A percentile compares a stretch with the other conserved stretches of the same genome.
phyloP scores from a whole-genome alignment of 1,139 yeast species.

The Groenewaldozyma sp. region DNA sequence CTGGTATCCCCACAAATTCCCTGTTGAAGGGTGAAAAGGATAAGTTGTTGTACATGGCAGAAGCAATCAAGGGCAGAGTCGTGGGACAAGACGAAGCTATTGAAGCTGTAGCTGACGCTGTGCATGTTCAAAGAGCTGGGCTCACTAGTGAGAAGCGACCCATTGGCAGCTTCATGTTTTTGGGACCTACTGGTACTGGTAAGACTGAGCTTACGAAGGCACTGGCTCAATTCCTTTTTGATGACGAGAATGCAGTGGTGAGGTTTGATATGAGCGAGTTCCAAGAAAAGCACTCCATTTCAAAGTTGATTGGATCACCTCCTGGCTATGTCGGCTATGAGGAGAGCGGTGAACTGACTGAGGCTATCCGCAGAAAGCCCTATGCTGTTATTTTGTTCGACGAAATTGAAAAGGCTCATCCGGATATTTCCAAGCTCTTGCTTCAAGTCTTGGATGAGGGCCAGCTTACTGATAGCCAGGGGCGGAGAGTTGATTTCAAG shows the following conservation, averaged over 20 bases:
- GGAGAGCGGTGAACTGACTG: constrained; percentile 87
- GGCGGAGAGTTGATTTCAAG: constrained; percentile 85
- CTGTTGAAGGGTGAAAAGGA: constrained; percentile 93
- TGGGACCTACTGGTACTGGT: constrained; percentile 98
- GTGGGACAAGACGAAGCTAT: constrained; percentile 96
- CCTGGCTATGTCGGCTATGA: constrained; percentile 98
- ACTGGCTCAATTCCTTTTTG: constrained; percentile 82
- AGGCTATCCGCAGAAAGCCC: constrained; percentile 91
- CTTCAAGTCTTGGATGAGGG: constrained; percentile 95
- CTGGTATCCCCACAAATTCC: constrained; percentile 91
- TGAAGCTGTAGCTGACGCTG: constrained; percentile 83
- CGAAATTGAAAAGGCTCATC: constrained; percentile 95
- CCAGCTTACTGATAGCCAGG: constrained; percentile 86
- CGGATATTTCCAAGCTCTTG: constrained; percentile 79
- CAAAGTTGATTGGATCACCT: constrained; percentile 91
- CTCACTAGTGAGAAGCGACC: constrained; percentile 90
- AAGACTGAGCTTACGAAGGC: constrained; percentile 92
- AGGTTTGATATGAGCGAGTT: constrained; percentile 97
- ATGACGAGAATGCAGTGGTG: constrained; percentile 75
- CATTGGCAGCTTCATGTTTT: constrained; percentile 88
- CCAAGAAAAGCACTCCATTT: constrained; percentile 86
- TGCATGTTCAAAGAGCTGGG: constrained; percentile 92
- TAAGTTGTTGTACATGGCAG: constrained; percentile 79
- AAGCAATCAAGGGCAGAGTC: constrained; percentile 62
- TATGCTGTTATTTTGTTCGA: constrained; percentile 88